Base-by-base conservation (phyloP, 2,329 filamentous ascomycete species). In the Dendrostoma leiphaemia region DNA sequence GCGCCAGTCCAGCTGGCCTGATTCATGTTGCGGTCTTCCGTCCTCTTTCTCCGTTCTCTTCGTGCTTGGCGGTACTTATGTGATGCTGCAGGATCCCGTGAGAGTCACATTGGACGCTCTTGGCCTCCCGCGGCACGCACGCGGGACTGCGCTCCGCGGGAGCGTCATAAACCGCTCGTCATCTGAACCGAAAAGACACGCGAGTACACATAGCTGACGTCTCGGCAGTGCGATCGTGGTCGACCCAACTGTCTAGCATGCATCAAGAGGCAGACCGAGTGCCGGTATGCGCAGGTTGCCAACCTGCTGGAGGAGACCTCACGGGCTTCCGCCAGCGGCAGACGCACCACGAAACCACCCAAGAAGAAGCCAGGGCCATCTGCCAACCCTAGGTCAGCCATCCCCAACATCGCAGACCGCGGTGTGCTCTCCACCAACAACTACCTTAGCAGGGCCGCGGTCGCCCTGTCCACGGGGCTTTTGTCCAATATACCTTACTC, bases 401-500 rank as follows among this genome's bases (percentile, higher is more conserved):
- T 82, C 29, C 79, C 81, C 19, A 83, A 82, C 60, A 76, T 82
- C 45, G 80, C 80, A 31, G 81, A 84, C 63, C 72, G 80, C 53
- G 77, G 78, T 43, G 72, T 77, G 58, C 65, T 75, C 26, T 70
- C 66, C 23, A 74, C 73, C 35, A 74, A 74, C n/a, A 70, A 73
- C 50, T 51, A 41, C 44, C 71, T 72, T 19, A 77, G 77, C 3
- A 72, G 76, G 43, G 77, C 77, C 43, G 79, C 80, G 37, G 74
- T 83, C 24, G 77, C 81, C 28, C 73, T 79, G 13, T 84, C 81
- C 3, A 82, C 76, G 7, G 82, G 82, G 19, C 75, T 91, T 10
- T 75, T 91, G 43, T 90, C 88, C 48, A 85, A 90, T 63, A 80
- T 91, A 3, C 86, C 88, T 0, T 89, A 88, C 65, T 88, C 88